phyloP scores from a whole-genome alignment of 2,329 filamentous ascomycete genomes.

The Pseudogymnoascus sp. region DNA sequence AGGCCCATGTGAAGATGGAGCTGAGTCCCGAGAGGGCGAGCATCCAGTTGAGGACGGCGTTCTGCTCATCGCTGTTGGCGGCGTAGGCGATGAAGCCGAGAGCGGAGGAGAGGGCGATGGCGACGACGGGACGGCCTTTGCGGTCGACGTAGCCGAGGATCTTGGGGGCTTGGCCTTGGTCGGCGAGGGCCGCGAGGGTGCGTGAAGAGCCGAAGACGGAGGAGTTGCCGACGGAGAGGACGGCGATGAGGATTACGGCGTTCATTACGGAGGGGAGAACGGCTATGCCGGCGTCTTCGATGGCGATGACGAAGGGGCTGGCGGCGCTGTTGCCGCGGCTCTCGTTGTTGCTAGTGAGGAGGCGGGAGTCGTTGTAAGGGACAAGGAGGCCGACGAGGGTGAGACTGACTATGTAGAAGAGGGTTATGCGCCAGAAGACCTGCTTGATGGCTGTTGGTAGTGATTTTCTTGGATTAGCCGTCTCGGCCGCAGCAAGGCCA shows the following conservation, averaged over 20 bases:
- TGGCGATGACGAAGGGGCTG: conserved; percentile 90
- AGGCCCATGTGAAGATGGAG: conserved; percentile 71
- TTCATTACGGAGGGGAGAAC: conserved; percentile 87
- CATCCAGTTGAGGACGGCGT: conserved; percentile 69
- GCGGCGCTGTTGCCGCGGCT: conserved; percentile 46
- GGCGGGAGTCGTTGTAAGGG: conserved; percentile 56
- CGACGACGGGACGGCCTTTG: conserved; percentile 67
- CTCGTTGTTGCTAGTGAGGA: conserved; percentile 39
- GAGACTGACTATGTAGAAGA: conserved; percentile 83
- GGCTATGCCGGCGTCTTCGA: conserved; percentile 72
- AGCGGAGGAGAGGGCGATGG: conserved; percentile 58
- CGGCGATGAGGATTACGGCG: conserved; percentile 83
- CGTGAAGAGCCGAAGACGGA: conserved; percentile 86
- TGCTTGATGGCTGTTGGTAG: conserved; percentile 84
- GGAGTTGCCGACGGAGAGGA: conserved; percentile 85
- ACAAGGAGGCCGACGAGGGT: conserved; percentile 76
- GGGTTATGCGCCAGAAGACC: conserved; percentile 86
- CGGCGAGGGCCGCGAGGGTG: conserved; percentile 80
- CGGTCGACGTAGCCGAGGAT: conserved; percentile 76
- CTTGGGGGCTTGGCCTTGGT: conserved; percentile 73
- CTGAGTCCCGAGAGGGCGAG: conserved; percentile 65
- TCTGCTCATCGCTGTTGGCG: conserved; percentile 52
- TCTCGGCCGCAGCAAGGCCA: conserved; percentile 69
- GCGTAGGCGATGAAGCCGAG: conserved; percentile 73
- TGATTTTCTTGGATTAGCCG: conserved; percentile 69